Evolutionary conservation across 495 filamentous ascomycete species (phyloP), one percentile per base, ranked within the genome.

Genomic region (Neurospora sp.): DNA sequence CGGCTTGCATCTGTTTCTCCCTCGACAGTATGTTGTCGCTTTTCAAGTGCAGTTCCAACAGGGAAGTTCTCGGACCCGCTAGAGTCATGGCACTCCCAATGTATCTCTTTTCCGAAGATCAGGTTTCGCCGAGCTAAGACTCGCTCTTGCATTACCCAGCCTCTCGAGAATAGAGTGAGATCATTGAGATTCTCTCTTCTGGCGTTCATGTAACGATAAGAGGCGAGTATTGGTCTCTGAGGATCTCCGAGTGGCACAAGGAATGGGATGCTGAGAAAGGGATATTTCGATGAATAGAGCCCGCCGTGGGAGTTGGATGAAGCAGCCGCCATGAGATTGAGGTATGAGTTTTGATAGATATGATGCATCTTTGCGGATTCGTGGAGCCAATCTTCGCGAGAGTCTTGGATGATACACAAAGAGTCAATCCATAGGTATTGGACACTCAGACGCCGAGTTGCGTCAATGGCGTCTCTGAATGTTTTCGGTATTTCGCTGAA

Each of bases 341-440:
- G 18, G 31, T 72, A 69, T 0, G 81, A 71, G 65, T 80, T 73
- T 22, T 65, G 70, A 69, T 81, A 82, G 53, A 82, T 74, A 27
- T 71, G 27, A 5, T 71, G 77, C 79, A 81, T 82, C 11, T 71
- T 59, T 3, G 59, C 41, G 2, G 79, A 74, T 68, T 83, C 79
- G 11, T 44, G 70, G 41, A 73, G 70, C 81, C 79, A 81, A 44
- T 82, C 81, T 10, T 77, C 73, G 2, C 46, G 44, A 39, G 72
- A 71, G 68, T 82, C 79, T 70, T 82, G 79, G 69, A 81, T 73
- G 16, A 83, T 82, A 70, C 81, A 83, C 8, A 83, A 70, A 40
- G 75, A 75, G 68, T 83, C 81, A 20, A 82, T 80, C 80, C 81
- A 83, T 22, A 83, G 44, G 70, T 81, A 82, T 44, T 73, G 72